Base-by-base conservation (phyloP, 2,329 filamentous ascomycete species). In the Huntiella omanensis region DNA sequence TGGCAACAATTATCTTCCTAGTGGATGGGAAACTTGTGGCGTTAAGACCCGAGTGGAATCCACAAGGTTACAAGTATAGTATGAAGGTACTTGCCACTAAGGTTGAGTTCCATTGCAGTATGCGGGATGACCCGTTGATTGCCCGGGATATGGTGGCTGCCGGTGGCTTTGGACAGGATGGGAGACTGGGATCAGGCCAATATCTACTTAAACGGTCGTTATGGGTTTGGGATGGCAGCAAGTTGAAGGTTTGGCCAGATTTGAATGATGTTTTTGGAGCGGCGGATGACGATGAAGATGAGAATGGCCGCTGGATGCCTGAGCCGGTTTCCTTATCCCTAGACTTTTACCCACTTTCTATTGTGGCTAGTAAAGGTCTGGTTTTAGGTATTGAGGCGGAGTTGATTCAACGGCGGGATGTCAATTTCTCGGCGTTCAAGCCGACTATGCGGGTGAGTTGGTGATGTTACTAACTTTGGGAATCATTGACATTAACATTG, bases 31-130 rank as follows among this genome's bases (percentile, higher is more conserved):
- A 98, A 59, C 73, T 98, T 15, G 91, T 96, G 8, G 66, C 96
- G 34, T 70, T 98, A 42, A 85, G 92, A 53, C 88, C 91, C 1
- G 87, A 85, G 1, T 68, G 84, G 4, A 87, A 83, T 44, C 82
- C 83, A 42, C 75, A 81, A 38, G 83, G 83, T 4, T 69, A 95
- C 44, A 96, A 95, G 64, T 98, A 98, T 57, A 88, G 96, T 57
- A 98, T 98, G 91, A 81, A 87, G 7, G 81, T 96, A 49, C 81
- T 98, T 57, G 86, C 87, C 10, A 85, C 95, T 55, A 92, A 93
- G 55, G 86, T 96, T 36, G 91, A 98, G 59, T 96, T 91, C 56
- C 95, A 94, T 59, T 80, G 80, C 46, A 76, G 91, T 55, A 92
- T 92, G 76, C 78, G 87, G 52, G 91, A 98, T 57, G 83, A 92